Evolutionary conservation across 1,284 basidiomycete species (phyloP).

Genomic region (Vanrija pseudolonga): DNA sequence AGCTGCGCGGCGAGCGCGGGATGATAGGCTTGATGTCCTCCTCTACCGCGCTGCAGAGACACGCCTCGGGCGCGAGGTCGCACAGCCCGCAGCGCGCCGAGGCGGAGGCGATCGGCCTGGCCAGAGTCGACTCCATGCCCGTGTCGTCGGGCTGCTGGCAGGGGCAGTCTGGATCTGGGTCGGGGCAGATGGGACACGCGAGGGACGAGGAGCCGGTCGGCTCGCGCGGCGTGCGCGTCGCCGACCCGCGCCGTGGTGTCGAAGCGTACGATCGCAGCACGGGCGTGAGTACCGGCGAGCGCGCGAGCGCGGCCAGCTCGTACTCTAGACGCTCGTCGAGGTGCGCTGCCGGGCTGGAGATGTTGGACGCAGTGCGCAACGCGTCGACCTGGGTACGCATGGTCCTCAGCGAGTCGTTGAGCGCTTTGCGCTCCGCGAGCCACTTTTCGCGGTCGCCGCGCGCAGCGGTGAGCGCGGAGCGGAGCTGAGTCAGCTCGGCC

Average conservation of each 20-base stretch:
- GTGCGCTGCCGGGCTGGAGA: neutral
- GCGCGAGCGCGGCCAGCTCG: constrained; percentile 5
- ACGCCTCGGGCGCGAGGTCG: constrained; percentile 32
- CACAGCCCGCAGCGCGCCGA: constrained; percentile 36
- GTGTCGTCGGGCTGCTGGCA: constrained; percentile 31
- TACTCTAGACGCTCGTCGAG: constrained; percentile 6
- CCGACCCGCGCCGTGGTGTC: constrained; percentile 6
- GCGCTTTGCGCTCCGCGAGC: constrained; percentile 7
- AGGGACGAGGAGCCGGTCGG: constrained; percentile 5
- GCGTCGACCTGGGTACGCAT: constrained; percentile 10
- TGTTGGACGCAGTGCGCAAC: neutral
- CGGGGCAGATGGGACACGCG: constrained; percentile 45
- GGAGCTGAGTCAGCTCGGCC: constrained; percentile 56
- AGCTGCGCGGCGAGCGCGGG: constrained; percentile 15
- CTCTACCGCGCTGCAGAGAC: constrained; percentile 30
- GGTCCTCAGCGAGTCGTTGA: constrained; percentile 2
- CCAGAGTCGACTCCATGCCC: constrained; percentile 1
- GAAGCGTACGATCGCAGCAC: constrained; percentile 8
- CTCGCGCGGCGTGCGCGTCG: constrained; percentile 1
- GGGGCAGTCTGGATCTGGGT: constrained; percentile 47
- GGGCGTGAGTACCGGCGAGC: constrained; percentile 7
- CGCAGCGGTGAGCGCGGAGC: constrained; percentile 60
- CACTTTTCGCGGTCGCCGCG: constrained; percentile 54
- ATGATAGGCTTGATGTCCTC: constrained; percentile 33
- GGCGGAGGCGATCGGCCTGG: neutral